A percentile compares a stretch with the other conserved stretches of the same genome.
Evolutionary conservation across 2,329 filamentous ascomycete genomes (phyloP).

Genomic region (Akanthomyces lecanii): DNA sequence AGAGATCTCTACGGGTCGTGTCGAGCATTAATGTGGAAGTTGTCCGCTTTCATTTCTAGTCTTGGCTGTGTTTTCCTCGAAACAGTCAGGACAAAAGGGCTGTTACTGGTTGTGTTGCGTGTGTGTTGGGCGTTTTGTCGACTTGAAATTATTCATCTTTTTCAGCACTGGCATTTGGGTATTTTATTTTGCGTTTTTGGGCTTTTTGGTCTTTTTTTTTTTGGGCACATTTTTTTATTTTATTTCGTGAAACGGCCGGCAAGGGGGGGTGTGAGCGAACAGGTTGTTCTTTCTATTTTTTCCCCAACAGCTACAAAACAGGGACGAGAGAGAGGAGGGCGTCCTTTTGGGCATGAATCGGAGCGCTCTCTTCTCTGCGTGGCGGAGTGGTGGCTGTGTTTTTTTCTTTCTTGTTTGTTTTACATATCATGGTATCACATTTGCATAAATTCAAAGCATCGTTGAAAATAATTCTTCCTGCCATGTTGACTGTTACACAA

Average conservation of each 20-base stretch:
- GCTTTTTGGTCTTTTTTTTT: slow-evolving; percentile 5
- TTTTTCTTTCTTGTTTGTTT: slow-evolving; percentile 1
- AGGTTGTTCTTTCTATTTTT: neutral
- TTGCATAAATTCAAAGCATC: slow-evolving; percentile 18
- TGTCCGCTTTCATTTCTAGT: neutral
- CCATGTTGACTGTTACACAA: no score
- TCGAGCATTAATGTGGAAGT: neutral
- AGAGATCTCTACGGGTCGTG: neutral
- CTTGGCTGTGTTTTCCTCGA: neutral
- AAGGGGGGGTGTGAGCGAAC: neutral
- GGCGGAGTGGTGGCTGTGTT: neutral
- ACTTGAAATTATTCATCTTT: slow-evolving; percentile 7
- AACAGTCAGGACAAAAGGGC: neutral
- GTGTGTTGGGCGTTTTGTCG: neutral
- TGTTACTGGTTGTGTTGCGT: neutral
- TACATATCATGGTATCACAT: slow-evolving; percentile 19
- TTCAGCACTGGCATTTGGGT: slow-evolving; percentile 17
- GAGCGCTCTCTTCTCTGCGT: neutral
- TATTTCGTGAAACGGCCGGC: slow-evolving; percentile 8
- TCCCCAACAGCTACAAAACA: neutral
- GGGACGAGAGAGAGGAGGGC: neutral
- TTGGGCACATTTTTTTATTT: slow-evolving; percentile 4
- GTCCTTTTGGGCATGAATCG: neutral
- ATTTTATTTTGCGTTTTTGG: slow-evolving; percentile 11
- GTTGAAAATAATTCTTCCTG: neutral